Conservation (phyloP, 768 basidiomycete genomes). For the Collybiopsis confluens region DNA sequence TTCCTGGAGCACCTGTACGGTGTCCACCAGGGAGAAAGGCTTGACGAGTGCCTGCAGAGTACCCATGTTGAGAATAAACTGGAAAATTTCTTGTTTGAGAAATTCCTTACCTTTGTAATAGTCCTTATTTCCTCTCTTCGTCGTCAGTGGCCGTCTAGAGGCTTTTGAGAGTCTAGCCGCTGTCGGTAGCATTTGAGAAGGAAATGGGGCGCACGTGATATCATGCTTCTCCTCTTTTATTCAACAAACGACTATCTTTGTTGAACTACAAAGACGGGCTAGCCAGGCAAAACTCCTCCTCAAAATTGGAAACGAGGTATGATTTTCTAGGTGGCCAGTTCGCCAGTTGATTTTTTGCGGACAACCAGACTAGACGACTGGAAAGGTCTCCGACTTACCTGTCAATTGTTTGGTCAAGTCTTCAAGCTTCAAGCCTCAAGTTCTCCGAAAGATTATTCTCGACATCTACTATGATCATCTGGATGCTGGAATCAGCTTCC, state of each 20-base stretch:
- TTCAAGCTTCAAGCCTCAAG: background rate
- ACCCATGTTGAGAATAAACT: background rate
- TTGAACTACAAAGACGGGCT: too few species aligned
- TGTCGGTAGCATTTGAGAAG: conserved; percentile 59
- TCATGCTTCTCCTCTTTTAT: too few species aligned
- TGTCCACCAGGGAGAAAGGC: conserved; percentile 79
- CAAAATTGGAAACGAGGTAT: too few species aligned
- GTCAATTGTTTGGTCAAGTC: background rate
- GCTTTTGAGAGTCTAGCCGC: conserved; percentile 74
- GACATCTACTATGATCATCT: background rate
- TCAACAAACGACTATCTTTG: too few species aligned
- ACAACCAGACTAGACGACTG: background rate
- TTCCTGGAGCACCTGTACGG: conserved; percentile 85
- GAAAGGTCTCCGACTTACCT: background rate
- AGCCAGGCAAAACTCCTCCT: too few species aligned
- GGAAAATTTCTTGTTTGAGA: background rate
- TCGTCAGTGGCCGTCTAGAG: conserved; percentile 74
- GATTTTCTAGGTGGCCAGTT: too few species aligned
- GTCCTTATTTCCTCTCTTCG: conserved; percentile 92
- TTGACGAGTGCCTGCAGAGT: conserved; percentile 70
- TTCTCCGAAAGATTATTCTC: background rate
- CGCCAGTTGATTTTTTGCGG: too few species aligned
- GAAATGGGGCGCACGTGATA: background rate
- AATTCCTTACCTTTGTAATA: conserved; percentile 82
- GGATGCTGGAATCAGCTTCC: background rate